Evolutionary conservation across 768 basidiomycete species (phyloP).

Genomic region (Leccinum boreale): DNA sequence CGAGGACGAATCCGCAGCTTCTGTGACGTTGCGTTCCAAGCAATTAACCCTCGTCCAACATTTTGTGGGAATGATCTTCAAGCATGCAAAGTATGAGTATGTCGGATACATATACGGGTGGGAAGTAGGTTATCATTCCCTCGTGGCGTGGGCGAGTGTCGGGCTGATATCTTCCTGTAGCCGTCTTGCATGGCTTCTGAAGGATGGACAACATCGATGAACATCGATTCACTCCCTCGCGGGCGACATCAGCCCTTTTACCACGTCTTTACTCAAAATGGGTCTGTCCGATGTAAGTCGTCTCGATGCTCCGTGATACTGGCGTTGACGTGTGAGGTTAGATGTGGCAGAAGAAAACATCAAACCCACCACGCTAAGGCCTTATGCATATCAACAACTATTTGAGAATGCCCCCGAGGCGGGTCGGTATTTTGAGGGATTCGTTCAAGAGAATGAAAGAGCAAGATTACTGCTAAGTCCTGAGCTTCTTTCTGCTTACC

Average conservation of each 20-base stretch:
- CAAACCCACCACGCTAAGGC: constrained; percentile 15
- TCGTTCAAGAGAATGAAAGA: constrained; percentile 22
- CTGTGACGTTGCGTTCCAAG: constrained; percentile 26
- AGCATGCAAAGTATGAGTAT: constrained; percentile 39
- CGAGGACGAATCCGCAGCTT: constrained; percentile 29
- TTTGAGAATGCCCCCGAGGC: constrained; percentile 25
- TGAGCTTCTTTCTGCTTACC: constrained; percentile 41
- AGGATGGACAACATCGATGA: constrained; percentile 44
- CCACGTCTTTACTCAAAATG: constrained; percentile 33
- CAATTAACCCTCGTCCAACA: constrained; percentile 30
- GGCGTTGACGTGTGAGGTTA: constrained; percentile 9
- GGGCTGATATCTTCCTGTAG: constrained; percentile 8
- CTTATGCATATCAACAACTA: constrained; percentile 21
- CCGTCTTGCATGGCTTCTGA: constrained; percentile 38
- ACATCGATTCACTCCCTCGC: constrained; percentile 35
- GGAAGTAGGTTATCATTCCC: constrained; percentile 40
- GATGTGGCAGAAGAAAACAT: constrained; percentile 39
- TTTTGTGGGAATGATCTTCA: constrained; percentile 50
- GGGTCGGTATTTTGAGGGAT: constrained; percentile 38
- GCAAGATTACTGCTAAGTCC: constrained; percentile 41
- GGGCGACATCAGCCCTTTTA: constrained; percentile 54
- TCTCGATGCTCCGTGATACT: background rate
- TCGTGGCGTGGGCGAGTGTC: background rate
- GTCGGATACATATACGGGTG: constrained; percentile 46
- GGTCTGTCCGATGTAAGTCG: constrained; percentile 37